Conservation (phyloP, 2,329 filamentous ascomycete species). For the Aureobasidium melanogenum region DNA sequence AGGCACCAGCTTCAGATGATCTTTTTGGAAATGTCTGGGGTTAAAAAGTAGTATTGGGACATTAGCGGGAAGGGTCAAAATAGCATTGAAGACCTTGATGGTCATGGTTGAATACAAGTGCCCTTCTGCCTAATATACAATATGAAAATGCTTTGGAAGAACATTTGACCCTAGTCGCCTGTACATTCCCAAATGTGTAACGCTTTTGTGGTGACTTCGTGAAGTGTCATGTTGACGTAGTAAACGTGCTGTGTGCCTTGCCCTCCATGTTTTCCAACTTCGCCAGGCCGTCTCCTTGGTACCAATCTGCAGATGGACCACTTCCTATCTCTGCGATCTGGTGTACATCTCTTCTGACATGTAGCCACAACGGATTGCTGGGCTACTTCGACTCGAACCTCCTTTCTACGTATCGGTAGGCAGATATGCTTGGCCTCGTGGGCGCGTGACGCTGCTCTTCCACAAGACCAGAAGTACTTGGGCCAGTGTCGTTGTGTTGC, state of each 20-base stretch:
- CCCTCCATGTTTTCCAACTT: background rate
- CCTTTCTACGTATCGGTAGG: background rate
- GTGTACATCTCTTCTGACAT: too few relatives aligned
- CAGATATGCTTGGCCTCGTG: background rate
- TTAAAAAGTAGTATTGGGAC: conserved; percentile 33
- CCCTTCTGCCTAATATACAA: background rate
- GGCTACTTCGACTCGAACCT: too few relatives aligned
- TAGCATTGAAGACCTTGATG: background rate
- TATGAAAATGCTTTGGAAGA: background rate
- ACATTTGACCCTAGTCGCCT: background rate
- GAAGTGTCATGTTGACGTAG: background rate
- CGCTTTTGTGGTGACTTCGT: background rate
- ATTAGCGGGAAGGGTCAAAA: background rate
- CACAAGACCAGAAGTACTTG: too few relatives aligned
- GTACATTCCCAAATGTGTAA: background rate
- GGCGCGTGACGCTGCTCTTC: background rate
- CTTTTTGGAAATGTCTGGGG: conserved; percentile 95
- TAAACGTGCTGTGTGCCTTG: too few relatives aligned
- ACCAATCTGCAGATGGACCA: background rate
- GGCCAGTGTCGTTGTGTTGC: background rate
- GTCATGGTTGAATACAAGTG: conserved; percentile 1
- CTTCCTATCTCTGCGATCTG: background rate
- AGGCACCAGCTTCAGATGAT: conserved; percentile 60
- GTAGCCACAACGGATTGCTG: background rate
- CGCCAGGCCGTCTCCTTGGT: background rate